These are phyloP conservation scores for Phaeosphaeriaceae sp. DNA, from an alignment of 2,329 filamentous ascomycete genomes.

Conservation along the genomic window DNA sequence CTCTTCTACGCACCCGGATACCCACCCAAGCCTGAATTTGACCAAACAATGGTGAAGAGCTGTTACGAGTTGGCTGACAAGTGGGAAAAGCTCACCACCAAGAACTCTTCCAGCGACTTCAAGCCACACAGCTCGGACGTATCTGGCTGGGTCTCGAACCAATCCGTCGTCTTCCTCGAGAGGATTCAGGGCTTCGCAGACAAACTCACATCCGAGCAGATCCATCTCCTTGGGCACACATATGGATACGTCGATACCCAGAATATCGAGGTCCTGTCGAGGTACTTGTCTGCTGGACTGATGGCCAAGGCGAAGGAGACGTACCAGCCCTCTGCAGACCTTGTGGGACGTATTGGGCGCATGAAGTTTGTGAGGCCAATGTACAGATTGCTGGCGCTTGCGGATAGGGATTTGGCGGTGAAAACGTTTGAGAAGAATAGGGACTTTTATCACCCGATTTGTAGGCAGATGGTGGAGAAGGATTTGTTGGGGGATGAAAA, in stretches of 20 bases:
- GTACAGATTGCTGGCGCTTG: constrained; percentile 76
- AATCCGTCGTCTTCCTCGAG: constrained; percentile 90
- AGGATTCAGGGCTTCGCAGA: constrained; percentile 72
- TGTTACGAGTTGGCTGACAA: constrained; percentile 84
- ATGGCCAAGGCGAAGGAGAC: constrained; percentile 73
- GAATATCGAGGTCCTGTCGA: constrained; percentile 84
- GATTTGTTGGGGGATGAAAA: constrained; percentile 65
- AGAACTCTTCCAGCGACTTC: constrained; percentile 48
- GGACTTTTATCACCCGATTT: constrained; percentile 96
- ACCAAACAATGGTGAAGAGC: constrained; percentile 83
- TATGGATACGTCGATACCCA: constrained; percentile 75
- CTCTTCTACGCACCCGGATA: constrained; percentile 90
- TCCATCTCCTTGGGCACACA: constrained; percentile 73
- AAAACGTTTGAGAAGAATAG: constrained; percentile 85
- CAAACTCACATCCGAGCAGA: constrained; percentile 69
- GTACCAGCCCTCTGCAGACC: constrained; percentile 73
- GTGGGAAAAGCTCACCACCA: constrained; percentile 68
- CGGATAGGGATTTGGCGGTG: constrained; percentile 76
- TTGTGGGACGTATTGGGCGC: constrained; percentile 82
- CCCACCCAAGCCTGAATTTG: constrained; percentile 88
- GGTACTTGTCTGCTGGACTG: constrained; percentile 82
- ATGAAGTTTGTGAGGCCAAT: constrained; percentile 98
- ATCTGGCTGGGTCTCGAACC: constrained; percentile 78
- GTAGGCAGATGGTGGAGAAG: constrained; percentile 79
- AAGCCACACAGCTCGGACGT: constrained; percentile 73